These are phyloP conservation scores for Elongisporangium senticosum DNA, from an alignment of 352 stramenopile genomes.

Conservation along the genomic window DNA sequence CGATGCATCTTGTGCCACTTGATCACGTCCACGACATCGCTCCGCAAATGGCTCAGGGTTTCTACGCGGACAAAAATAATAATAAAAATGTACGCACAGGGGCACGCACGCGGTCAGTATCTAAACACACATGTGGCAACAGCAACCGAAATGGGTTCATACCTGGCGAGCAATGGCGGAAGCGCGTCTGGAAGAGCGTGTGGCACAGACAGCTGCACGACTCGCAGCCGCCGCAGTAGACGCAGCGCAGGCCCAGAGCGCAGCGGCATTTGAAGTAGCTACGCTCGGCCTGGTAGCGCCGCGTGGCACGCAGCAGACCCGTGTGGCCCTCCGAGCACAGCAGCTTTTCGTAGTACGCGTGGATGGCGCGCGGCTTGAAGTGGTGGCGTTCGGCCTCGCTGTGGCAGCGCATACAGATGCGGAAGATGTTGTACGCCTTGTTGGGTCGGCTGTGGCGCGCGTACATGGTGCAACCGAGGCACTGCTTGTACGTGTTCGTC, in stretches of 20 bases:
- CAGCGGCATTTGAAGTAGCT: slow-evolving; percentile 76
- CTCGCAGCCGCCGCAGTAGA: slow-evolving; percentile 72
- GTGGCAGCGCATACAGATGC: slow-evolving; percentile 67
- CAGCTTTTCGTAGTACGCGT: slow-evolving; percentile 59
- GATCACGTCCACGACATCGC: slow-evolving; percentile 37
- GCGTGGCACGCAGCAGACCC: slow-evolving; percentile 48
- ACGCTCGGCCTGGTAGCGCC: slow-evolving; percentile 56
- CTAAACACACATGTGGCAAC: not conserved
- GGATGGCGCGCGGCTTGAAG: slow-evolving; percentile 57
- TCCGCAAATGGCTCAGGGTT: slow-evolving; percentile 26
- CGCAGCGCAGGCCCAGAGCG: slow-evolving; percentile 46
- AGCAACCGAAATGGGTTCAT: slow-evolving; percentile 9
- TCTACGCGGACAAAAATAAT: slow-evolving; percentile 8
- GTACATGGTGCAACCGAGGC: slow-evolving; percentile 70
- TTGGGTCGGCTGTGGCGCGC: slow-evolving; percentile 47
- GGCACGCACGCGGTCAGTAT: not conserved
- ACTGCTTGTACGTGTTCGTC: slow-evolving; percentile 85
- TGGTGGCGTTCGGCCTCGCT: slow-evolving; percentile 66
- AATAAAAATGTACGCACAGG: not conserved
- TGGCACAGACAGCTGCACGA: slow-evolving; percentile 79
- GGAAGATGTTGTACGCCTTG: slow-evolving; percentile 60
- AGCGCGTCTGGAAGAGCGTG: slow-evolving; percentile 84
- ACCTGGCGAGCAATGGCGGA: slow-evolving; percentile 71
- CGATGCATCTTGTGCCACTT: slow-evolving; percentile 31
- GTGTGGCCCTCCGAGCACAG: slow-evolving; percentile 75